Conservation (phyloP, 2,329 filamentous ascomycete genomes). For the Penicillium griseofulvum region DNA sequence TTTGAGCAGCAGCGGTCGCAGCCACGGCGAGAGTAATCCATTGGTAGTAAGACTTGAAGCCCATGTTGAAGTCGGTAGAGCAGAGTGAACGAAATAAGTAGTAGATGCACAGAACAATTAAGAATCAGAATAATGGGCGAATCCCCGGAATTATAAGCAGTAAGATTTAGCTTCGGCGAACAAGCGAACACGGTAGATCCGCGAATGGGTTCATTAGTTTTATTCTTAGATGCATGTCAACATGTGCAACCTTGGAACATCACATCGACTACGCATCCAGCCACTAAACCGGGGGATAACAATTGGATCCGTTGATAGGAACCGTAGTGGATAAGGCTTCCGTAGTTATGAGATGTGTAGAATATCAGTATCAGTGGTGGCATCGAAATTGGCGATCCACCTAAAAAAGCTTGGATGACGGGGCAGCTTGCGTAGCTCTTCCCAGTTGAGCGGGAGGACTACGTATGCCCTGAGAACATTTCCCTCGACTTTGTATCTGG, state of each 20-base stretch:
- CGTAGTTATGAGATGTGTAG: background rate
- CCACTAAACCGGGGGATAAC: background rate
- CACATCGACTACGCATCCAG: background rate
- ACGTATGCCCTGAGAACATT: slow-evolving; percentile 1
- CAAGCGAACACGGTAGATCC: background rate
- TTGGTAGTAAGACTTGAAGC: slow-evolving; percentile 20
- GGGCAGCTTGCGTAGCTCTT: slow-evolving; percentile 7
- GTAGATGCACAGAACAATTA: background rate
- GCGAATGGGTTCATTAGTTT: background rate
- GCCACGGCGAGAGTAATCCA: slow-evolving; percentile 29
- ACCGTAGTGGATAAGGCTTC: background rate
- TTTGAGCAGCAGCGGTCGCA: slow-evolving; percentile 59
- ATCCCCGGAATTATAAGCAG: background rate
- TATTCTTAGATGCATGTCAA: slow-evolving; percentile 1
- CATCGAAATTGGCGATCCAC: background rate
- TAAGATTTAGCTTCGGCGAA: background rate
- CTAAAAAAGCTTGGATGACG: slow-evolving; percentile 17
- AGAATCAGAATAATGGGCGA: background rate
- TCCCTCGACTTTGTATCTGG: background rate
- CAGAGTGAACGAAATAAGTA: background rate
- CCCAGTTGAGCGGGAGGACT: slow-evolving; percentile 8
- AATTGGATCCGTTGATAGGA: background rate
- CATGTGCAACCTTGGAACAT: slow-evolving; percentile 1
- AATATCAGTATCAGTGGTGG: background rate
- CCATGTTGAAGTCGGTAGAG: slow-evolving; percentile 18